Conservation (phyloP, 129 eudicot species). For the Helichrysum umbraculigerum region DNA sequence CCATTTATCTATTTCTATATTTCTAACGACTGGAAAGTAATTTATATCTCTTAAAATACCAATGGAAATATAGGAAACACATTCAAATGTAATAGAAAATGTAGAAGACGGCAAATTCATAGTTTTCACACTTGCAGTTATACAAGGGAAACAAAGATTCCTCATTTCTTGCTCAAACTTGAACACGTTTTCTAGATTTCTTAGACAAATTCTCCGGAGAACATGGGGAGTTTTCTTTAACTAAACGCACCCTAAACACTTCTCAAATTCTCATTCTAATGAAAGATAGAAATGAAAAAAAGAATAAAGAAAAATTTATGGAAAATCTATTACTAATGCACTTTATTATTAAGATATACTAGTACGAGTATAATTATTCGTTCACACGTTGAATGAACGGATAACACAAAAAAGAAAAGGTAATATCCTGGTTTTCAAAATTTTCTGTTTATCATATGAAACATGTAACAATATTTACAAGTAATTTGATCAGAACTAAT, state of each 20-base stretch:
- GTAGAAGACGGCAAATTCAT: background rate
- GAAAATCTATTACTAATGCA: background rate
- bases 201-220: too few relatives aligned
- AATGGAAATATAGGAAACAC: background rate
- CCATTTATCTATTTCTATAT: background rate
- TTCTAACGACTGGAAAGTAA: background rate
- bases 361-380: too few relatives aligned
- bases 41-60: background rate
- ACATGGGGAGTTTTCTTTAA: background rate
- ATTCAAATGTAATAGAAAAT: background rate
- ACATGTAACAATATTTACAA: background rate
- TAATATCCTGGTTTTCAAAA: background rate
- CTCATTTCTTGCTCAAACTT: too few relatives aligned
- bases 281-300: too few relatives aligned
- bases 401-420: background rate
- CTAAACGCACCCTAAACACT: background rate
- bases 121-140: too few relatives aligned
- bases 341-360: background rate
- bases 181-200: background rate
- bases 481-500: background rate
- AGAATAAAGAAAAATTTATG: too few relatives aligned
- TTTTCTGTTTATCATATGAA: background rate
- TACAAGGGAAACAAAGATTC: too few relatives aligned
- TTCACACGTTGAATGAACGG: background rate
- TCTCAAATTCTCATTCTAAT: background rate